Base-by-base conservation (phyloP, 2,329 filamentous ascomycete species). In the Cryphonectria parasitica region DNA sequence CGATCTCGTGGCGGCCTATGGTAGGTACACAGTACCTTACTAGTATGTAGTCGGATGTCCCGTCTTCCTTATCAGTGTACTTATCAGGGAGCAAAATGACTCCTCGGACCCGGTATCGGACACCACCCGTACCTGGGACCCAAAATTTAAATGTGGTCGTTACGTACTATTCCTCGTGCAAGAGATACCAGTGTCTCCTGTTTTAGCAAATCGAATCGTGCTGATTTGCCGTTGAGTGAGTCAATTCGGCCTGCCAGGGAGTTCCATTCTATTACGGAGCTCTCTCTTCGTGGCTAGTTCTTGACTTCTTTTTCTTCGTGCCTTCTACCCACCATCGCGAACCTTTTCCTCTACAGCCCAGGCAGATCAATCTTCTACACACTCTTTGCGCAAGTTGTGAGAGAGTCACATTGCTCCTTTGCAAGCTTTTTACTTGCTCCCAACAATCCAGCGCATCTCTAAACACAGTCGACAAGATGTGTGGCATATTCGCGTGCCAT, bases 401-500 rank as follows among this genome's bases (percentile, higher is more conserved):
- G n/a, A 45, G n/a, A 45, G 39, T 41, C 39, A 39, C 61, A 64
- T 43, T 28, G n/a, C n/a, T 34, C 13, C 43, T 31, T 25, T 49
- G 0, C 7, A 64, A 11, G 13, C 7, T 8, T 36, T 34, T 28
- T 19, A 22, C 39, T 52, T 45, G 4, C 13, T 49, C 39, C 34
- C 36, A 3, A 49, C n/a, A 7, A 17, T 28, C 19, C 45, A 61
- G 10, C 66, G 8, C 43, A 19, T 34, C 34, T 22, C 52, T 15
- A 62, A 36, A 66, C n/a, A 60, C 19, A 43, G 31, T 45, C 67
- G 31, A 74, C 77, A 80, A 72, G 64, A 97, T 97, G 94, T 97
- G 94, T 91, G 94, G 94, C 83, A 97, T 98, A 80, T 98, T 98
- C 83, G 95, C 94, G 78, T 98, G 95, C 84, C 93, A 98, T 84